These are phyloP conservation scores for Alternaria tenuissima DNA, from an alignment of 2,329 filamentous ascomycete genomes.

Conservation along the genomic window DNA sequence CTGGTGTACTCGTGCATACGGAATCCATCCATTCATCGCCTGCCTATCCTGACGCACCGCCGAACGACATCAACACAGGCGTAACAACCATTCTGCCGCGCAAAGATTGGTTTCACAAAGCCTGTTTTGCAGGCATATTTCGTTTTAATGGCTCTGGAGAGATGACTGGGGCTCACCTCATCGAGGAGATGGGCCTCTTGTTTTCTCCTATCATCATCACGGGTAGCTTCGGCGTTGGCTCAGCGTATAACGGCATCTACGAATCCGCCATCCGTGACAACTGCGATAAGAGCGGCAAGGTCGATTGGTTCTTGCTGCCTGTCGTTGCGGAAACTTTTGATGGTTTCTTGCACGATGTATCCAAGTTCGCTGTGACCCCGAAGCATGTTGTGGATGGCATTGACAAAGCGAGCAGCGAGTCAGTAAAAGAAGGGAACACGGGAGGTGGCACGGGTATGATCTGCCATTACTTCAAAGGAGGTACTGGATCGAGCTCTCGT, in stretches of 20 bases:
- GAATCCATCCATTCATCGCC: constrained; percentile 49
- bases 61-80: constrained; percentile 52
- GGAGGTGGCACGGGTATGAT: constrained; percentile 75
- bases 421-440: constrained; percentile 68
- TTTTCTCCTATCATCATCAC: constrained; percentile 69
- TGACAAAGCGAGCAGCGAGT: constrained; percentile 58
- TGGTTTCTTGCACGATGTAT: constrained; percentile 67
- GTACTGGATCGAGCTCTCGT: constrained; percentile 69
- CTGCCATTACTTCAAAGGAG: constrained; percentile 72
- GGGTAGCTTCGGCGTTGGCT: constrained; percentile 65
- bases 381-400: constrained; percentile 65
- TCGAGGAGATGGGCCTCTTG: constrained; percentile 68
- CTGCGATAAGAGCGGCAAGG: constrained; percentile 51
- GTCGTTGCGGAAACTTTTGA: constrained; percentile 71
- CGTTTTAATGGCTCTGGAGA: constrained; percentile 71
- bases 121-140: constrained; percentile 59
- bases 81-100: constrained; percentile 56
- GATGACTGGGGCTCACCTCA: constrained; percentile 68
- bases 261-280: constrained; percentile 63
- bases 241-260: constrained; percentile 66
- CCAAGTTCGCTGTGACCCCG: constrained; percentile 63
- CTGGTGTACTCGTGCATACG: constrained; percentile 54
- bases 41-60: constrained; percentile 35
- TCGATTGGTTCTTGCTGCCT: constrained; percentile 64
- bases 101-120: constrained; percentile 52